Base-by-base conservation (phyloP, 306 rosid species). In the Sicyos baderoa region DNA sequence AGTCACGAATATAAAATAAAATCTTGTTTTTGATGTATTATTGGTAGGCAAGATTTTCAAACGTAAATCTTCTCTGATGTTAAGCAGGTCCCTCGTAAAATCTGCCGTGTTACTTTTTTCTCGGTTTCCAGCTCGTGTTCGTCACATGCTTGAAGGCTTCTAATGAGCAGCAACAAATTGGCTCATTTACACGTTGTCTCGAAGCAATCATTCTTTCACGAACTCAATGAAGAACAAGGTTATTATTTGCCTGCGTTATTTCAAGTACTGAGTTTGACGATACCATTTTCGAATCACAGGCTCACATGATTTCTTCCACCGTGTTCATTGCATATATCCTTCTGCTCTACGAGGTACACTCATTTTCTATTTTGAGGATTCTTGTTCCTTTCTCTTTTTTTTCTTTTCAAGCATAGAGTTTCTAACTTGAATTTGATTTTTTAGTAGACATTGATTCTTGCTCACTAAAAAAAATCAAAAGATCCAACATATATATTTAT, bases 81-180 rank as follows among this genome's bases (percentile, higher is more conserved):
- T 35, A 61, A 61, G 50, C 49, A 61, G 68, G 68, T 9, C 50
- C 68, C 50, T 61, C 5, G 49, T 61, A 35, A 61, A 61, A 61
- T 17, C 68, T 8, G 22, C 8, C 19, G 15, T 37, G 68, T 4
- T 17, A 17, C 16, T 61, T 4, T 35, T 61, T 17, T 61, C 50
- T 35, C 29, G 29, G 59, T 54, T 54, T 54, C 29, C 59, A 3
- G 29, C 59, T 18, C 49, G 68, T 17, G 16, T 61, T 61, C 27
- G 3, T 61, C 68, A 35, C 49, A 9, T 17, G 68, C 50, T 61
- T 37, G 49, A 61, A 61, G 68, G 50, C 68, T 17, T 61, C 27
- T 37, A 61, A 35, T 61, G 68, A 61, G n/a, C 49, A 37, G 50
- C 50, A 17, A 37, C 48, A 35, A 61, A 61, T 61, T 37, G 67